Evolutionary conservation across 192 early-diverging fungal species (phyloP), one percentile per base, ranked within the genome.

Genomic region (Obelidium mucronatum): DNA sequence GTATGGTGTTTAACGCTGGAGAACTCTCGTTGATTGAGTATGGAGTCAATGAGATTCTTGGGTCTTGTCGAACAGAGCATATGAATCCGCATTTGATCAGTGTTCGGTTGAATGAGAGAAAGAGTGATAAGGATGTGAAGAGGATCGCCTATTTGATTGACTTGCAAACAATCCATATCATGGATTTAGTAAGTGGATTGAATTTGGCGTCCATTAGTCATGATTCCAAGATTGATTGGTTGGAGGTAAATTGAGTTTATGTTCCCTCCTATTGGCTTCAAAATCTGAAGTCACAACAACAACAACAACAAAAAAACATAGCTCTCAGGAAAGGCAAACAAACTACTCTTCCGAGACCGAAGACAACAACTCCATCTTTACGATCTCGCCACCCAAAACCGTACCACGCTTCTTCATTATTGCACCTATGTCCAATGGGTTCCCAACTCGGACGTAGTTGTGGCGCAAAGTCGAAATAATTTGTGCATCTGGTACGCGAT

Each of bases 361-460:
- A 61, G 69, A 2, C 77, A 84, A 31, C 89, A 91, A 74, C 78
- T 91, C 59, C 88, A 91, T 77, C 63, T 91, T 34, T 90, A 83
- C 67, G 88, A 91, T 69, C 63, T 91, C 33, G 42, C 73, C 3
- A 73, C 76, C 8, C 82, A 87, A 67, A 83, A 51, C 6, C 74
- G 85, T 3, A 79, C 80, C 4, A 91, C 89, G 11, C 74, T 91
- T 48, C 72, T 91, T 17, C 73, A 84, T 35, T 90, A 81, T 67
- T 91, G 89, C 76, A 88, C 80, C 59, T 91, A 91, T 66, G 89
- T 91, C 22, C 89, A 88, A 78, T 91, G 89, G 89, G 89, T 91
- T 1, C 89, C 89, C 31, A 82, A 87, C 59, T 86, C 84, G 51
- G 89, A 91, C 59, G 89, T 91, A 8, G 88, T 91, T 2, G 88